Evolutionary conservation across 78 protist genomes (phyloP).

Genomic region (slime mould (Dictyostelium discoideum)): DNA sequence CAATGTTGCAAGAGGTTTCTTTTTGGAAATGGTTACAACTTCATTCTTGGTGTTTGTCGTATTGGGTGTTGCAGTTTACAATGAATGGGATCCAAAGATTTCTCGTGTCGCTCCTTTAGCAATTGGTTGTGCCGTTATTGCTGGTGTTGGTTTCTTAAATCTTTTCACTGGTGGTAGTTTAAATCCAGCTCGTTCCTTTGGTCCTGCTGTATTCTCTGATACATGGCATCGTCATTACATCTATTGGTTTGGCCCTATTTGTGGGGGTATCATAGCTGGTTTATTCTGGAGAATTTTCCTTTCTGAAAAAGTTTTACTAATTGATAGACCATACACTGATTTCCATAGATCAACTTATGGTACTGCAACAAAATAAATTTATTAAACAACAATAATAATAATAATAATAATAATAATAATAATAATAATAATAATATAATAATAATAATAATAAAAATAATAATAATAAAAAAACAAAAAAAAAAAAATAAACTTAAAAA

Average conservation of each 20-base stretch:
- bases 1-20: conserved; percentile 56
- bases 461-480: background rate
- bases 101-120: conserved; percentile 75
- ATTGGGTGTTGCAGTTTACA: conserved; percentile 61
- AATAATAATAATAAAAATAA: too few species aligned
- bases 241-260: conserved; percentile 64
- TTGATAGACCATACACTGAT: conserved; percentile 76
- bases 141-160: conserved; percentile 46
- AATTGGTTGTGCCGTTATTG: conserved; percentile 80
- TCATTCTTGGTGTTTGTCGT: conserved; percentile 46
- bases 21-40: conserved; percentile 64
- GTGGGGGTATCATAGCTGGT: conserved; percentile 68
- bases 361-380: conserved; percentile 21
- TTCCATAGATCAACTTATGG: conserved; percentile 42
- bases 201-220: conserved; percentile 65
- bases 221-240: conserved; percentile 44
- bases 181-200: conserved; percentile 89
- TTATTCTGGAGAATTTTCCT: conserved; percentile 65
- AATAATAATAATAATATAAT: background rate
- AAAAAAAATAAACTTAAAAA: too few species aligned
- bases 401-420: too few species aligned
- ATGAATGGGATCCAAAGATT: conserved; percentile 62
- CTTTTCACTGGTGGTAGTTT: conserved; percentile 87
- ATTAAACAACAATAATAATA: too few species aligned
- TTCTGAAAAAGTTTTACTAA: conserved; percentile 36